These are phyloP conservation scores for Paraconiothyrium brasiliense DNA, from an alignment of 2,329 filamentous ascomycete species.

Conservation along the genomic window DNA sequence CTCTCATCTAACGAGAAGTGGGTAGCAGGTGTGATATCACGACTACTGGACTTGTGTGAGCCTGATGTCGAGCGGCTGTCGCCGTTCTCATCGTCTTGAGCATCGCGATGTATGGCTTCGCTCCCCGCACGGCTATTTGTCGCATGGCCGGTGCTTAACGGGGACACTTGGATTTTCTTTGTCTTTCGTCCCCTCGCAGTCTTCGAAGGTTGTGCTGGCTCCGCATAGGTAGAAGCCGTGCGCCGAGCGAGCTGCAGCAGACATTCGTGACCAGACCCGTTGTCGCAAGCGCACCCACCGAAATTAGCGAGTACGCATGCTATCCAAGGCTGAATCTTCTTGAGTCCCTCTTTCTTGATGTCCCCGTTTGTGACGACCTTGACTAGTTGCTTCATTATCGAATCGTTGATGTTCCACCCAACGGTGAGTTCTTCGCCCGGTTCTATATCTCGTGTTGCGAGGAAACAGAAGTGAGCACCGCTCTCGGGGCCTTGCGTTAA, in stretches of 20 bases:
- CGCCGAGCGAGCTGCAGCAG: slow-evolving; percentile 48
- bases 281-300: slow-evolving; percentile 79
- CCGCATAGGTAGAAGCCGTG: slow-evolving; percentile 35
- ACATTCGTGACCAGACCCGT: slow-evolving; percentile 46
- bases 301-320: slow-evolving; percentile 77
- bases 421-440: slow-evolving; percentile 73
- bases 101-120: slow-evolving; percentile 60
- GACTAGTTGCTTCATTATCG: slow-evolving; percentile 64
- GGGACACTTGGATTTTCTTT: slow-evolving; percentile 62
- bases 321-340: slow-evolving; percentile 72
- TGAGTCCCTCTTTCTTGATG: slow-evolving; percentile 63
- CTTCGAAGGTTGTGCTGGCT: slow-evolving; percentile 41
- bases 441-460: slow-evolving; percentile 82
- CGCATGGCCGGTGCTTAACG: slow-evolving; percentile 61
- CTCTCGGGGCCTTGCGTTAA: slow-evolving; percentile 75
- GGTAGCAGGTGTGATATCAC: slow-evolving; percentile 68
- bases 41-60: slow-evolving; percentile 65
- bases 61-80: slow-evolving; percentile 68
- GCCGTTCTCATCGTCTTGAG: slow-evolving; percentile 64
- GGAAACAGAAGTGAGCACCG: slow-evolving; percentile 88
- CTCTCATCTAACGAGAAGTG: slow-evolving; percentile 60
- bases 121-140: slow-evolving; percentile 69
- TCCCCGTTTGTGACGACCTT: slow-evolving; percentile 72
- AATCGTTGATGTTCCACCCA: slow-evolving; percentile 64
- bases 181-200: slow-evolving; percentile 59